Evolutionary conservation across 2,329 filamentous ascomycete species (phyloP), one percentile per base, ranked within the genome.

Genomic region (Aspergillus japonicus): DNA sequence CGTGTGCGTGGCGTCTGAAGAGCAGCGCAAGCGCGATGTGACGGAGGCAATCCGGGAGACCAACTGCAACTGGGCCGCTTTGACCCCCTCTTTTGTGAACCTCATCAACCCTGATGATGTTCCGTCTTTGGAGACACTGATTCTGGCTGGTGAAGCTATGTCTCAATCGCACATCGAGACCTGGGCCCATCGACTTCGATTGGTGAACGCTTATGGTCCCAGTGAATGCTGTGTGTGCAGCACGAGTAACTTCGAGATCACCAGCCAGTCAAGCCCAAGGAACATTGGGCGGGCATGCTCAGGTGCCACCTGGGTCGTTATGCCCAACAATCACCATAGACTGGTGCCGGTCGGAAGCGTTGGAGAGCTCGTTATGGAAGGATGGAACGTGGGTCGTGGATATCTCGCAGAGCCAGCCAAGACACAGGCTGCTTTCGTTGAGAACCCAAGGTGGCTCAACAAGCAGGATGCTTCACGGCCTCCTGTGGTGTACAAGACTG

Each of bases 1-100:
- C 31, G 31, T 68, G 12, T 85, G 83, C 55, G 74, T 86, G 0
- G 82, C 84, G 0, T 76, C 78, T 0, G 68, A 77, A 0, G 62
- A 73, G 2, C 77, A 82, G 57, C 70, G 78, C 35, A 62, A 77
- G 1, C 71, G 76, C 42, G 77, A 83, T 54, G 73, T 84, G 5
- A 70, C 75, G 0, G 78, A 76, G 0, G 77, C 75, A 1, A 80
- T 85, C 39, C 58, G 50, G 4, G 21, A 26, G 14, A 51, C 52
- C 23, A 55, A 54, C 14, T 50, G 33, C 16, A 54, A 60, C 35
- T 59, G 50, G 50, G 54, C 60, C 24, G 47, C 33, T 6, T 47
- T 62, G 24, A 62, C 60, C 2, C 60, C 60, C 2, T 59, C 60
- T 4, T 54, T 59, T 19, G 47, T 54, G 12, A 59, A 54, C 21